Percentiles rank a stretch among this genome's conserved stretches.
Evolutionary conservation across 225 moss, liverwort and hornwort genomes (phyloP).

Genomic region (Marchantia paleacea): DNA sequence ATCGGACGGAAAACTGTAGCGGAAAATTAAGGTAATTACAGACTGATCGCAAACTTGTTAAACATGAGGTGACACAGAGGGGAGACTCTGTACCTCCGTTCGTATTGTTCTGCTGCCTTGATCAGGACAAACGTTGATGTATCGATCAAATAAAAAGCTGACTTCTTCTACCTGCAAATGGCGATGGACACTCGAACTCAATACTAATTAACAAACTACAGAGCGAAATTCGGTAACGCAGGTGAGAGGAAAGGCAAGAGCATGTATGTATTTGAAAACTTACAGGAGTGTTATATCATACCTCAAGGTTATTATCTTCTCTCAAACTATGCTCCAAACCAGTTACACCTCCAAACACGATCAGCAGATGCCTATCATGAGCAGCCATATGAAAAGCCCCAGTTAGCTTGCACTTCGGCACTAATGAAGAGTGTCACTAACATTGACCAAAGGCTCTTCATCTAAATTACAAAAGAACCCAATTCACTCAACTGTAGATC

Average conservation of each 20-base stretch:
- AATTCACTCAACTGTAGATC: background rate
- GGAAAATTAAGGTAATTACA: background rate
- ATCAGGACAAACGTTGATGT: conserved; percentile 75
- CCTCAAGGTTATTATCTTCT: conserved; percentile 61
- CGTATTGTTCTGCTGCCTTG: conserved; percentile 85
- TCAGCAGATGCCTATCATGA: conserved; percentile 59
- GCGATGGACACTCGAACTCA: background rate
- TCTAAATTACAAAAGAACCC: background rate
- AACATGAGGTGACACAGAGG: background rate
- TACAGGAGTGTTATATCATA: conserved; percentile 17
- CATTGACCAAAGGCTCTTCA: background rate
- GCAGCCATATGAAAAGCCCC: background rate
- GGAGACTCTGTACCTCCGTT: conserved; percentile 52
- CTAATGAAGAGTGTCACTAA: background rate
- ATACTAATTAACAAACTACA: background rate
- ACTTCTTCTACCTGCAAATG: conserved; percentile 60
- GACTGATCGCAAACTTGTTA: background rate
- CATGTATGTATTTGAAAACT: background rate
- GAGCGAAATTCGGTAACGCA: too few species aligned
- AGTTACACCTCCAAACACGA: conserved; percentile 82
- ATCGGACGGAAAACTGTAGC: background rate
- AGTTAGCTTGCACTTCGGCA: background rate
- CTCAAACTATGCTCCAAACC: conserved; percentile 75
- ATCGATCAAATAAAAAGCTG: conserved; percentile 59
- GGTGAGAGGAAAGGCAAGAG: background rate